Evolutionary conservation across 163 green algal species (phyloP).

Genomic region (Chlorella variabilis): DNA sequence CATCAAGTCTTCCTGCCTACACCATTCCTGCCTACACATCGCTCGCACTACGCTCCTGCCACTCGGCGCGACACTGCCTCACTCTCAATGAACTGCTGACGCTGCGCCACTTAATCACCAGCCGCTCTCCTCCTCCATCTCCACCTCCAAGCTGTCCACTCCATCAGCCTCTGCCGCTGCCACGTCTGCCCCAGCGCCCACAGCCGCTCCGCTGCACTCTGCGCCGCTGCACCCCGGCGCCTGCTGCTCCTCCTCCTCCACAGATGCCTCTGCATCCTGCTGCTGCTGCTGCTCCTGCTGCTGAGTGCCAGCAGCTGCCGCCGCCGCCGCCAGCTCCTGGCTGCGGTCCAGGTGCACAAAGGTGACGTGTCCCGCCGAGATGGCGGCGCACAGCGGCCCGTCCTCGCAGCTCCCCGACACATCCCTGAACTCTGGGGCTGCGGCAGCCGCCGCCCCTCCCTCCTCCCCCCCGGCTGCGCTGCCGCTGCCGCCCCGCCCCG

Average conservation of each 20-base stretch:
- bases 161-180: background rate
- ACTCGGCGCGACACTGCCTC: no score
- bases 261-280: background rate
- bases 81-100: no score
- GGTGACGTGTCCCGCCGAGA: conserved; percentile 16
- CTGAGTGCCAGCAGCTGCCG: background rate
- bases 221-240: background rate
- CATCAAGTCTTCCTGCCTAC: no score
- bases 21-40: no score
- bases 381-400: conserved; percentile 18
- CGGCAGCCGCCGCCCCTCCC: background rate
- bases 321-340: conserved; percentile 2
- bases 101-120: background rate
- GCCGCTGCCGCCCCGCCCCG: background rate
- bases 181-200: background rate
- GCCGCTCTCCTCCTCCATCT: conserved; percentile 6
- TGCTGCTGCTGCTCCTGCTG: conserved; percentile 12
- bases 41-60: no score
- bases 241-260: background rate
- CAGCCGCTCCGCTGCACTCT: background rate
- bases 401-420: conserved; percentile 20
- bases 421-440: conserved; percentile 21
- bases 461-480: background rate
- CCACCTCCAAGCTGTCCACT: conserved; percentile 3
- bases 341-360: conserved; percentile 43